Evolutionary conservation across 2,329 filamentous ascomycete species (phyloP), one percentile per base, ranked within the genome.

Genomic region (Colletotrichum sp.): DNA sequence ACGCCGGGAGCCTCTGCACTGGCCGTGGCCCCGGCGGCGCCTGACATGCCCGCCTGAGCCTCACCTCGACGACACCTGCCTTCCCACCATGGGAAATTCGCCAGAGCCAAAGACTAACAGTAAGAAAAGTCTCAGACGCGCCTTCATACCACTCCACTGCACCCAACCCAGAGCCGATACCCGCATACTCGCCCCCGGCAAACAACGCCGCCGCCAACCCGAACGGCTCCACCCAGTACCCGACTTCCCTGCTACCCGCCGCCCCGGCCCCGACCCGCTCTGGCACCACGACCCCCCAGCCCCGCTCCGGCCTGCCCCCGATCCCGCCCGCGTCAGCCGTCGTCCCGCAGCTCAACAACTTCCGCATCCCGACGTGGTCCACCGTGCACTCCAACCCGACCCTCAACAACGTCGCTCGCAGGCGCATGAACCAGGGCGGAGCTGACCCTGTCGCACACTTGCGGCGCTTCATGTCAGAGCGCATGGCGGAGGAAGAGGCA

Each of bases 321-420:
- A 84, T 91, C 43, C 88, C 89, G 10, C 82, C 87, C 43, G 77
- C 43, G 38, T 28, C 71, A 4, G 28, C 78, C 80, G 78, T 82
- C 32, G 80, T 84, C 36, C 75, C 85, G 77, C 80, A 82, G 67
- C 83, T 92, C 21, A 84, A 86, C 64, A 86, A 88, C 77, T 93
- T 92, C 83, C 89, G 89, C 79, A 88, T 92, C 73, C 88, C 90
- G 10, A 87, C 89, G 21, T 93, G 91, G 91, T 92, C 90, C 10
- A 87, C 87, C 68, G 85, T 88, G 71, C 87, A 85, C 72, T 87
- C 86, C 65, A 90, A 89, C 81, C 90, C 92, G 36, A 89, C 88
- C 30, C 93, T 93, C 82, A 90, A 92, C 78, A 90, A 89, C 77
- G 91, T 94, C 18, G 92, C 92, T 6, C 88, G 90, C 78, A 88